A percentile compares a stretch with the other conserved stretches of the same genome.
phyloP scores from a whole-genome alignment of 495 filamentous ascomycete species.

The Xylaria curta region DNA sequence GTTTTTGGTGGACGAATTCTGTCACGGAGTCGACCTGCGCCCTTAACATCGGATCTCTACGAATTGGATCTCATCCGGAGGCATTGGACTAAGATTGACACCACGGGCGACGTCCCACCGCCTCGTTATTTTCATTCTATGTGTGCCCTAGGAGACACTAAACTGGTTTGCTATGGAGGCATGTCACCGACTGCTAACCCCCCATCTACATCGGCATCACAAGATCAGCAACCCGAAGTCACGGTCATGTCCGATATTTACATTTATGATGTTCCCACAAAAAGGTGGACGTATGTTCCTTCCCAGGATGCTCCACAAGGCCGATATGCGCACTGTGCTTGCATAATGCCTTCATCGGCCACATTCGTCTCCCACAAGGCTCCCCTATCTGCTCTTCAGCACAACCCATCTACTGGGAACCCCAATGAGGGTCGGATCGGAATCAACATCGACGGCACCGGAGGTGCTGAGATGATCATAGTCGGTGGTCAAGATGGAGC shows the following conservation, averaged over 20 bases:
- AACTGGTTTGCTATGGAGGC: constrained; percentile 95
- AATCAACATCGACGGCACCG: constrained; percentile 84
- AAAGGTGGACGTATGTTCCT: constrained; percentile 83
- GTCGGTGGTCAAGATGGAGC: constrained; percentile 95
- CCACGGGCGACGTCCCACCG: constrained; percentile 81
- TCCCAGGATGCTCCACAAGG: constrained; percentile 86
- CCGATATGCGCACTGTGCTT: constrained; percentile 95
- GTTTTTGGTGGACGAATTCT: constrained; percentile 93
- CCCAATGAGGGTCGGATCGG: constrained; percentile 87
- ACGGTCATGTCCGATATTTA: constrained; percentile 98
- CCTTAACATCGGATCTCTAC: constrained; percentile 86
- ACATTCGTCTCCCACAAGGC: constrained; percentile 83
- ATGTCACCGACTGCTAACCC: constrained; percentile 80
- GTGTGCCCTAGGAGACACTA: constrained; percentile 90
- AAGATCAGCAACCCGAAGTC: constrained; percentile 83
- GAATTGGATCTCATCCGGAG: constrained; percentile 89
- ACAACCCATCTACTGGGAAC: constrained; percentile 79
- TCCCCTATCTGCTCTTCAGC: constrained; percentile 82
- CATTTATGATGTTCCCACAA: constrained; percentile 88
- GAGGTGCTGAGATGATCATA: constrained; percentile 96
- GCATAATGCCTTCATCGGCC: constrained; percentile 86
- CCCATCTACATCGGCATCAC: constrained; percentile 52
- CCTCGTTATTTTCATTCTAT: constrained; percentile 97
- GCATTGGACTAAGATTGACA: constrained; percentile 91
- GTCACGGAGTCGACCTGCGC: constrained; percentile 76